Conservation (phyloP, 2,329 filamentous ascomycete species). For the Nothomitra cinnamomea region DNA sequence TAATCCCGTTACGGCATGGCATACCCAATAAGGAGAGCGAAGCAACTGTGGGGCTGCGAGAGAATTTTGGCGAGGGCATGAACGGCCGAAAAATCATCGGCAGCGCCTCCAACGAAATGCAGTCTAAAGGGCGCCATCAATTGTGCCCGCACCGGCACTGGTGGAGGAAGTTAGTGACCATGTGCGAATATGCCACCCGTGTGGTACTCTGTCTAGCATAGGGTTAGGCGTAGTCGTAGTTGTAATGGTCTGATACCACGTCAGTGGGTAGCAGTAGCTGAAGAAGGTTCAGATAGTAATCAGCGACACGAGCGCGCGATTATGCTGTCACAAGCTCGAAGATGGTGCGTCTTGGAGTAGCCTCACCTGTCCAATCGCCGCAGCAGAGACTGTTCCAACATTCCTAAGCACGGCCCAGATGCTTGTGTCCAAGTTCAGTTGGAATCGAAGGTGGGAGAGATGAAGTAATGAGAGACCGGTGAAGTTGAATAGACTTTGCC, state of each 20-base stretch:
- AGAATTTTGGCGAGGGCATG: constrained; percentile 2
- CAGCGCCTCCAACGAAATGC: not conserved
- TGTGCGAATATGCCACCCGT: no score
- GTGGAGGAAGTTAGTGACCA: no score
- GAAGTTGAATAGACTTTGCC: not conserved
- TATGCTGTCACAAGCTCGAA: constrained; percentile 2
- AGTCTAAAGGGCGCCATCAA: not conserved
- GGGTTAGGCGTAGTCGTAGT: no score
- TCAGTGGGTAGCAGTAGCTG: no score
- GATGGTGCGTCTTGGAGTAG: not conserved
- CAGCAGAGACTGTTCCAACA: not conserved
- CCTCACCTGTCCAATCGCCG: not conserved
- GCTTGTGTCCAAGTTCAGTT: constrained; percentile 2
- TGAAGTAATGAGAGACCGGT: not conserved
- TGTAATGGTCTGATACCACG: no score
- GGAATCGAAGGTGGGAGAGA: not conserved
- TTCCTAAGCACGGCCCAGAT: constrained; percentile 1
- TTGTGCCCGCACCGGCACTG: not conserved
- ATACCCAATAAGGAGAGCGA: constrained; percentile 2
- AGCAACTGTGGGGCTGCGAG: constrained; percentile 1
- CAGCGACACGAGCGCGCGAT: not conserved
- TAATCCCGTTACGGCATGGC: not conserved
- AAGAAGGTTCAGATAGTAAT: not conserved
- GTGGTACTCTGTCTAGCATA: no score
- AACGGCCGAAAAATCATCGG: constrained; percentile 3